Evolutionary conservation across 192 early-diverging fungal genomes (phyloP).

Genomic region (Backusella parvicylindrica): DNA sequence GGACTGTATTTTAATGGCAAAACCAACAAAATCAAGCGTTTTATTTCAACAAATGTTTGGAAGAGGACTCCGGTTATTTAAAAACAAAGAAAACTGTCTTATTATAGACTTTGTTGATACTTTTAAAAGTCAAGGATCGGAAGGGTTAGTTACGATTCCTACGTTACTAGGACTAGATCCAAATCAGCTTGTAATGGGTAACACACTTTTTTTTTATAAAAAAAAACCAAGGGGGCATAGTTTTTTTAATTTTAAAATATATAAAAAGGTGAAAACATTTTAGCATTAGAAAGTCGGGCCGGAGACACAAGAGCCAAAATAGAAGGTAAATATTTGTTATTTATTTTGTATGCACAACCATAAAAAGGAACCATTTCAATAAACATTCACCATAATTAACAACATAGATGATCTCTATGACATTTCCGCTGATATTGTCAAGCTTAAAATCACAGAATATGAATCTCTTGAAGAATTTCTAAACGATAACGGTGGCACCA

Average conservation of each 20-base stretch:
- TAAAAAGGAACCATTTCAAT: neutral
- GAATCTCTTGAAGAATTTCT: conserved; percentile 47
- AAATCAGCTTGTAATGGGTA: conserved; percentile 13
- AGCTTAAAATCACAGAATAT: conserved; percentile 46
- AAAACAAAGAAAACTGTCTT: conserved; percentile 72
- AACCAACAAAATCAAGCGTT: conserved; percentile 80
- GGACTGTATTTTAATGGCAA: conserved; percentile 83
- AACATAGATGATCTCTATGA: neutral
- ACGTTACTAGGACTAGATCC: conserved; percentile 79
- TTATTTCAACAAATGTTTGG: conserved; percentile 97
- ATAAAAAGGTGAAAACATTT: neutral
- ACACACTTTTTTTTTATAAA: neutral
- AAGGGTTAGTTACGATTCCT: conserved; percentile 64
- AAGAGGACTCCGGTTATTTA: conserved; percentile 72
- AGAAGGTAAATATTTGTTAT: neutral
- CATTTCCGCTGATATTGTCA: conserved; percentile 1
- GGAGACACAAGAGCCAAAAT: neutral
- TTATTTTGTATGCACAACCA: too few relatives aligned
- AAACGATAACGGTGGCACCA: conserved; percentile 32
- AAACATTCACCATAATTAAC: neutral
- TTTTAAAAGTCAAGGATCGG: conserved; percentile 39
- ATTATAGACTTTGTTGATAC: conserved; percentile 86
- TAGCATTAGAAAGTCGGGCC: neutral
- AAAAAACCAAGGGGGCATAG: neutral
- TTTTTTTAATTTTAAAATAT: neutral